A percentile compares a stretch with the other conserved stretches of the same genome.
These are phyloP conservation scores for Primulina eburnea DNA, from an alignment of 257 asterid species.

Conservation along the genomic window DNA sequence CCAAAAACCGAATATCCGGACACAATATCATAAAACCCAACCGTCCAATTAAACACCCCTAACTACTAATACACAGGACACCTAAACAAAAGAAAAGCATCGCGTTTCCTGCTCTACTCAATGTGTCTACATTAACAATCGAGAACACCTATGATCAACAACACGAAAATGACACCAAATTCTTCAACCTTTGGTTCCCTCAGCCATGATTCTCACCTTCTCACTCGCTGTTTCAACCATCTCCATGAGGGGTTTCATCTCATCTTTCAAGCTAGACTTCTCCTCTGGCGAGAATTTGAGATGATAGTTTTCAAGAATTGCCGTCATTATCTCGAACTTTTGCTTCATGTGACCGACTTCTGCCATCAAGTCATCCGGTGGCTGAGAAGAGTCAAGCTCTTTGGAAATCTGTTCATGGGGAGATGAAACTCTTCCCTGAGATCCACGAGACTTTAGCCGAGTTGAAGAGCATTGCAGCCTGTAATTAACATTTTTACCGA, in stretches of 20 bases:
- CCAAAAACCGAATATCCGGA: too few relatives aligned
- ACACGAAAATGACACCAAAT: neutral
- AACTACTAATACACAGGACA: too few relatives aligned
- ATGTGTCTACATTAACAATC: neutral
- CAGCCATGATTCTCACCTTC: conserved; percentile 12
- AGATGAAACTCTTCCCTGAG: conserved; percentile 20
- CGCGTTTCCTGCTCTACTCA: neutral
- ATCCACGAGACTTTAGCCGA: conserved; percentile 21
- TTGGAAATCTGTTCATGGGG: conserved; percentile 25
- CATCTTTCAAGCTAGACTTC: conserved; percentile 33
- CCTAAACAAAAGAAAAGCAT: too few relatives aligned
- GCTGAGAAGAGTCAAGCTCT: conserved; percentile 18
- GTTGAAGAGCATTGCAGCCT: conserved; percentile 32
- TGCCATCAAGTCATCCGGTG: conserved; percentile 28
- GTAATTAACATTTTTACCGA: conserved; percentile 39
- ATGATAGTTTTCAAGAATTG: conserved; percentile 33
- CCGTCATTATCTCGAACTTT: conserved; percentile 29
- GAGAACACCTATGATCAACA: neutral
- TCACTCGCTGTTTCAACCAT: conserved; percentile 25
- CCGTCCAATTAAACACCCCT: too few relatives aligned
- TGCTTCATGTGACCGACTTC: conserved; percentile 25
- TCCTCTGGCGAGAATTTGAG: conserved; percentile 33
- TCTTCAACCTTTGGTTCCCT: neutral
- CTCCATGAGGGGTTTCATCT: conserved; percentile 35
- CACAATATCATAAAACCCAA: too few relatives aligned